Conservation (phyloP, 1,139 yeast species). For the Protomyces macrosporus region DNA sequence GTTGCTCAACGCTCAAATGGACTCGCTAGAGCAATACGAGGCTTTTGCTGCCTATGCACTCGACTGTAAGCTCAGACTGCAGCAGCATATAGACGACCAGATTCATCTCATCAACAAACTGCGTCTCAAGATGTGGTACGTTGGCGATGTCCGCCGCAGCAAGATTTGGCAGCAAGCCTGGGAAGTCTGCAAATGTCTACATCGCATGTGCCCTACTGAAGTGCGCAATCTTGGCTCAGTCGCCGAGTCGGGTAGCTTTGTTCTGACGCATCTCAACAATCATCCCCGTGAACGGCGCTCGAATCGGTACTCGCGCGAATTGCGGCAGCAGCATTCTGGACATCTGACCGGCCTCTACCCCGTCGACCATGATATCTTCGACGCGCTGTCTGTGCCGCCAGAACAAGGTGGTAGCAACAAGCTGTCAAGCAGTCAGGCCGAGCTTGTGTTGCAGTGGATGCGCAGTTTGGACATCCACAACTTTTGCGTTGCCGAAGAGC, state of each 20-base stretch:
- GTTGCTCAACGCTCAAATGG: background rate
- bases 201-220: background rate
- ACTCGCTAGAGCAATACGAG: background rate
- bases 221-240: background rate
- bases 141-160: slow-evolving; percentile 7
- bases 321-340: background rate
- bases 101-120: slow-evolving; percentile 5
- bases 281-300: slow-evolving; percentile 4
- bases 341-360: background rate
- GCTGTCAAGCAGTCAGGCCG: background rate
- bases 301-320: slow-evolving; percentile 1
- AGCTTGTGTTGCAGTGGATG: slow-evolving; percentile 15
- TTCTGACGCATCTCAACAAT: background rate
- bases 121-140: slow-evolving; percentile 23
- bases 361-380: slow-evolving; percentile 8
- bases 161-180: slow-evolving; percentile 18
- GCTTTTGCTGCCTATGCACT: background rate
- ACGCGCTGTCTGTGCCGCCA: background rate
- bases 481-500: slow-evolving; percentile 20
- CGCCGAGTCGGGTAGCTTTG: background rate
- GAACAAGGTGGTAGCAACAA: slow-evolving; percentile 8
- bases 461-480: slow-evolving; percentile 9
- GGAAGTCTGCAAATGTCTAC: slow-evolving; percentile 17
- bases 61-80: background rate
- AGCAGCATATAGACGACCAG: slow-evolving; percentile 7